phyloP scores from a whole-genome alignment of 2,329 filamentous ascomycete genomes.

The Chrysoporthe cubensis region DNA sequence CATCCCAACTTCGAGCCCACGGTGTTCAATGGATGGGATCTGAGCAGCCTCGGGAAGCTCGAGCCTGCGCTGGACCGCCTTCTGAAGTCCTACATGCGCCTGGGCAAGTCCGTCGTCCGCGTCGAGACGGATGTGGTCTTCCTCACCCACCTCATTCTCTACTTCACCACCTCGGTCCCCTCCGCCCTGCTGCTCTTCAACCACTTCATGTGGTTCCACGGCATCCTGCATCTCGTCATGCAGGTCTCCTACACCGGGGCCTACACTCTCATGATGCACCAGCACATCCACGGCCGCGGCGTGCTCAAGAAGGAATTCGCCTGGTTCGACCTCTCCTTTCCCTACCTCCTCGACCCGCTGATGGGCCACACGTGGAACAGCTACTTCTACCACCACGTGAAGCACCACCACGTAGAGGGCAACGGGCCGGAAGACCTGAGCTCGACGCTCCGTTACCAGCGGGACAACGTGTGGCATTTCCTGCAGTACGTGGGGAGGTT shows the following conservation, averaged over 20 bases:
- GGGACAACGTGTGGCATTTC: conserved; percentile 69
- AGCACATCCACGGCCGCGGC: conserved; percentile 80
- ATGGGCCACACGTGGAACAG: conserved; percentile 87
- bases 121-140: conserved; percentile 76
- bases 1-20: conserved; percentile 50
- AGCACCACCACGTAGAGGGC: conserved; percentile 80
- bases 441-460: conserved; percentile 76
- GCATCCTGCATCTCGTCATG: conserved; percentile 66
- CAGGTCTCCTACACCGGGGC: conserved; percentile 71
- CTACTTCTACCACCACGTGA: conserved; percentile 85
- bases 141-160: conserved; percentile 75
- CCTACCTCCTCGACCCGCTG: conserved; percentile 74
- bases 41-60: conserved; percentile 41
- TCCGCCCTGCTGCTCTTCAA: conserved; percentile 69
- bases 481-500: conserved; percentile 75
- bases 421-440: conserved; percentile 79
- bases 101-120: conserved; percentile 62
- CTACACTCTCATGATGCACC: conserved; percentile 83
- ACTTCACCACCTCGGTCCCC: conserved; percentile 70
- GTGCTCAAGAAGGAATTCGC: conserved; percentile 60
- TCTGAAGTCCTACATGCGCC: conserved; percentile 62
- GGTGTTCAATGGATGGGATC: conserved; percentile 48
- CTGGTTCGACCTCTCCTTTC: conserved; percentile 67
- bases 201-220: conserved; percentile 71
- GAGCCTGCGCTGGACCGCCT: conserved; percentile 49